Evolutionary conservation across 2,329 filamentous ascomycete genomes (phyloP).

Genomic region (Aspergillus glaucus): DNA sequence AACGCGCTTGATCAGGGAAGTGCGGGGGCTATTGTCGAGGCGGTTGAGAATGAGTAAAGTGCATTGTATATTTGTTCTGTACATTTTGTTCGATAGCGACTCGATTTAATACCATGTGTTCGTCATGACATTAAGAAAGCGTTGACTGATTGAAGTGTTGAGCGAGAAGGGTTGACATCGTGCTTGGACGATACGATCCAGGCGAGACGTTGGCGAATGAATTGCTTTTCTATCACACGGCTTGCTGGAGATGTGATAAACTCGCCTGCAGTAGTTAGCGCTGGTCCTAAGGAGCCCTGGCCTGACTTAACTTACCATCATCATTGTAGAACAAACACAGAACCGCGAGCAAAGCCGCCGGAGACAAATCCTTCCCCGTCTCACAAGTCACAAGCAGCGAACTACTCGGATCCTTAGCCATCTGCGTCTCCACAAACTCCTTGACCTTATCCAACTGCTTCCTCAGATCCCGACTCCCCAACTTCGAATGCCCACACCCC

Average conservation of each 20-base stretch:
- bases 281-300: constrained; percentile 13
- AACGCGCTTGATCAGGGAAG: constrained; percentile 47
- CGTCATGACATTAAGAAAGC: constrained; percentile 68
- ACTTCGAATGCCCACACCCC: constrained; percentile 64
- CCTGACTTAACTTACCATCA: constrained; percentile 41
- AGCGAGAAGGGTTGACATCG: constrained; percentile 73
- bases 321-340: constrained; percentile 68
- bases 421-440: constrained; percentile 44
- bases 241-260: constrained; percentile 22
- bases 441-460: constrained; percentile 59
- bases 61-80: not conserved
- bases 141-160: constrained; percentile 87
- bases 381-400: constrained; percentile 61
- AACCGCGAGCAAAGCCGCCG: constrained; percentile 70
- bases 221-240: constrained; percentile 58
- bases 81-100: not conserved
- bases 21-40: constrained; percentile 44
- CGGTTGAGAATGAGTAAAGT: constrained; percentile 38
- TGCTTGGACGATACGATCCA: constrained; percentile 75
- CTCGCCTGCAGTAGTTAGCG: constrained; percentile 17
- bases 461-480: constrained; percentile 77
- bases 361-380: constrained; percentile 71
- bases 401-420: constrained; percentile 23
- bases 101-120: constrained; percentile 3
- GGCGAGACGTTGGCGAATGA: constrained; percentile 71